A percentile compares a stretch with the other conserved stretches of the same genome.
Conservation (phyloP, 2,329 filamentous ascomycete genomes). For the Paracorniculantispora psalliotae region DNA sequence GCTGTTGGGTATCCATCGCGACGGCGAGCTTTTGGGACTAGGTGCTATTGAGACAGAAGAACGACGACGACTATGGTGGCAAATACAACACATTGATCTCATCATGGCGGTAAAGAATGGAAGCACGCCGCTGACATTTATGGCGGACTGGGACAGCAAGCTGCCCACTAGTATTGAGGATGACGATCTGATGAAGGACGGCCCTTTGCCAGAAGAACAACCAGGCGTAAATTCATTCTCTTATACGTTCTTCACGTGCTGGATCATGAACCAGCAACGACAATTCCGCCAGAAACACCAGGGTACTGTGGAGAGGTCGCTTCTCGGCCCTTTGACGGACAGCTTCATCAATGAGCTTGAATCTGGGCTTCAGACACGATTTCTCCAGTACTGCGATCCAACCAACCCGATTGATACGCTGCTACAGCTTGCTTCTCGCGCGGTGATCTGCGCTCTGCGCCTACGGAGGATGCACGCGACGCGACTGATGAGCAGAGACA, state of each 20-base stretch:
- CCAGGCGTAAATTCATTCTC: neutral
- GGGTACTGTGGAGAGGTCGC: neutral
- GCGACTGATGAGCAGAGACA: neutral
- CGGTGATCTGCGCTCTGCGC: slow-evolving; percentile 8
- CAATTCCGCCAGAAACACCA: neutral
- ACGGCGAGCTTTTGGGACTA: slow-evolving; percentile 15
- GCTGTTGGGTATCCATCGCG: slow-evolving; percentile 17
- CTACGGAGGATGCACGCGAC: neutral
- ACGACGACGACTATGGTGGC: slow-evolving; percentile 18
- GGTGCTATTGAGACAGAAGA: slow-evolving; percentile 15
- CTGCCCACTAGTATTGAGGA: slow-evolving; percentile 1
- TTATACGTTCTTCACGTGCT: neutral
- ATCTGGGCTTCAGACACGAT: neutral
- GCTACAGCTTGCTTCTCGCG: slow-evolving; percentile 2
- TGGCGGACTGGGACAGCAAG: slow-evolving; percentile 14
- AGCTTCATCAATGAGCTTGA: neutral
- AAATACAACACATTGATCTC: slow-evolving; percentile 15
- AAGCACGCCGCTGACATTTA: slow-evolving; percentile 8
- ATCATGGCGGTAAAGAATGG: slow-evolving; percentile 14
- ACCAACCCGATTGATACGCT: neutral
- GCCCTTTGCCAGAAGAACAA: neutral
- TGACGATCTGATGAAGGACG: neutral
- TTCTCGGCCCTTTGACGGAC: neutral
- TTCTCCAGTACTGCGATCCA: neutral
- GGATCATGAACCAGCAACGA: neutral